A percentile compares a stretch with the other conserved stretches of the same genome.
Evolutionary conservation across 495 filamentous ascomycete species (phyloP).

Genomic region (Baudoinia panamericana): DNA sequence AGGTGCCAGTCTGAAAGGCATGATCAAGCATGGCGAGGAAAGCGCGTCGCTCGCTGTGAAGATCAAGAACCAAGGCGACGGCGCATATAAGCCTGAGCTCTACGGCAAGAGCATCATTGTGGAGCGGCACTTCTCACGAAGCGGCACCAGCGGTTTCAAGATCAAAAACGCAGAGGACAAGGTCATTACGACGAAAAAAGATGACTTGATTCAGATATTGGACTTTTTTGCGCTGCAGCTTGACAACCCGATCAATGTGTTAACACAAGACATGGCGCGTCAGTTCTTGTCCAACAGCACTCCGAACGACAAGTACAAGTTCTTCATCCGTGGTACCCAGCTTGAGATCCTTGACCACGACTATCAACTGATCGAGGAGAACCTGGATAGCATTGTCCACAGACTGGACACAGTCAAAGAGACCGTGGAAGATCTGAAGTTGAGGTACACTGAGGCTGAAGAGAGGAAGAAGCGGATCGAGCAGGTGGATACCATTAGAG

Average conservation of each 20-base stretch:
- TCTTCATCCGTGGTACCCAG: conserved; percentile 91
- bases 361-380: conserved; percentile 64
- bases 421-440: conserved; percentile 38
- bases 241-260: conserved; percentile 94
- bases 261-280: conserved; percentile 89
- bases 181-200: conserved; percentile 67
- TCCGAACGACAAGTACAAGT: conserved; percentile 80
- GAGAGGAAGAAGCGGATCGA: conserved; percentile 37
- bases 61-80: conserved; percentile 77
- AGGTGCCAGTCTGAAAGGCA: conserved; percentile 76
- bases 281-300: conserved; percentile 82
- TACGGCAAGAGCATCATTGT: conserved; percentile 81
- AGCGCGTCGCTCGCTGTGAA: conserved; percentile 53
- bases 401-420: conserved; percentile 38
- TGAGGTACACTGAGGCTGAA: conserved; percentile 28
- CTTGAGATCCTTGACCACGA: conserved; percentile 85
- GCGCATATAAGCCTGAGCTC: conserved; percentile 67
- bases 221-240: conserved; percentile 90
- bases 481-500: conserved; percentile 26
- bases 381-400: conserved; percentile 52
- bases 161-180: conserved; percentile 61
- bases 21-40: conserved; percentile 84
- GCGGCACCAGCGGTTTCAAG: conserved; percentile 72
- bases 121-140: conserved; percentile 72
- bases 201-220: conserved; percentile 81